Evolutionary conservation across 805 yeast species (phyloP), one percentile per base, ranked within the genome.

Genomic region (Ogataea ramenticola): DNA sequence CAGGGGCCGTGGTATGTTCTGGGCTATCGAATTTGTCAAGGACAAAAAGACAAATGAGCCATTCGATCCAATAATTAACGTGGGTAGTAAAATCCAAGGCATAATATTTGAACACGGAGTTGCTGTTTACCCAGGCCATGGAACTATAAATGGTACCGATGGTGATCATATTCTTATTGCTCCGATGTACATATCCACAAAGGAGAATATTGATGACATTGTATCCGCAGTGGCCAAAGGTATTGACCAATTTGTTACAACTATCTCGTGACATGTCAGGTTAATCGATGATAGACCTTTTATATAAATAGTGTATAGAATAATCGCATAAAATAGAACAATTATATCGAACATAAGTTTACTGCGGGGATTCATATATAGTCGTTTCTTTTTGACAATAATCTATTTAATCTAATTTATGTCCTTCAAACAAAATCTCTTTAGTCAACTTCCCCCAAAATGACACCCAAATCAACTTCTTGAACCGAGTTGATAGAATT

Each of bases 1-100:
- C 27, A 67, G 80, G 62, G 82, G 82, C 33, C 50, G 67, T 45
- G 81, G 80, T 45, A 71, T 75, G 5, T 76, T 77, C 62, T 73
- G 79, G 74, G 68, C 74, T 1, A 47, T 75, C 44, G 81, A 76
- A 56, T 60, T 74, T 29, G 77, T 75, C 45, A 67, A 74, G 52
- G 62, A 73, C 54, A 67, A 66, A 42, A 54, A 41, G 12, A 71
- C 79, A 8, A 74, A 72, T 49, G 75, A 72, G 49, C 66, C 72
- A 36, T 72, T 74, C 51, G 63, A 61, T 21, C 46, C 52, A n/a
- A 55, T 54, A n/a, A 47, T 61, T 16, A 60, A 57, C 61, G 62
- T 19, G 57, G 51, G 44, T 57, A 56, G 32, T 9, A 14, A 9
- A 11, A 49, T 55, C 72, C 57, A 64, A 35, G 62, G 61, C 37